A percentile compares a stretch with the other conserved stretches of the same genome.
phyloP scores from a whole-genome alignment of 2,329 filamentous ascomycete genomes.

The Tolypocladium nubicola region DNA sequence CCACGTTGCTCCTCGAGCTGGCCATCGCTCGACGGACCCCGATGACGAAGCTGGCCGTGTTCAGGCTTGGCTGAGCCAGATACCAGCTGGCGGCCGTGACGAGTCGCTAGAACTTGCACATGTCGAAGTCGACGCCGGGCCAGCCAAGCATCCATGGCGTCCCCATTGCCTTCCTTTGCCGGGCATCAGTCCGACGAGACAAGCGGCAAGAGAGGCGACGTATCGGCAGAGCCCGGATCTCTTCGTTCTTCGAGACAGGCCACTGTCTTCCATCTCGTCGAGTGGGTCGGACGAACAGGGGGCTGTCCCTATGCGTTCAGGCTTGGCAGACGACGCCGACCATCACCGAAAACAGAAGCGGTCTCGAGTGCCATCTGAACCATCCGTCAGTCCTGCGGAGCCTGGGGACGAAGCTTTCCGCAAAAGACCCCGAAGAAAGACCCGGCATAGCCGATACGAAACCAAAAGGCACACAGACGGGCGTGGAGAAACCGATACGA shows the following conservation, averaged over 20 bases:
- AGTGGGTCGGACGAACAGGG: background rate
- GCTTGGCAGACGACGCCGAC: background rate
- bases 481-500: background rate
- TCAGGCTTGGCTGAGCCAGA: slow-evolving; percentile 1
- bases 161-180: background rate
- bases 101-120: background rate
- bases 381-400: background rate
- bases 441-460: slow-evolving; percentile 7
- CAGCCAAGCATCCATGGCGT: background rate
- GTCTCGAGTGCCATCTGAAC: background rate
- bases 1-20: background rate
- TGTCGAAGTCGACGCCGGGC: background rate
- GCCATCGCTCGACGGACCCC: background rate
- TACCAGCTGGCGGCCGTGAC: background rate
- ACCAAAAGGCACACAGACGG: background rate
- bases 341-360: background rate
- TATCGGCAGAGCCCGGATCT: background rate
- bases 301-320: background rate
- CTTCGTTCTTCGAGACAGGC: slow-evolving; percentile 1
- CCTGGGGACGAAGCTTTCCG: background rate
- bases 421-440: slow-evolving; percentile 2
- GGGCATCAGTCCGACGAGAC: background rate
- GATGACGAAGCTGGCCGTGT: background rate
- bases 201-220: background rate
- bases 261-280: background rate